Evolutionary conservation across 352 stramenopile genomes (phyloP), one percentile per base, ranked within the genome.

Genomic region (Elongisporangium prolatum): DNA sequence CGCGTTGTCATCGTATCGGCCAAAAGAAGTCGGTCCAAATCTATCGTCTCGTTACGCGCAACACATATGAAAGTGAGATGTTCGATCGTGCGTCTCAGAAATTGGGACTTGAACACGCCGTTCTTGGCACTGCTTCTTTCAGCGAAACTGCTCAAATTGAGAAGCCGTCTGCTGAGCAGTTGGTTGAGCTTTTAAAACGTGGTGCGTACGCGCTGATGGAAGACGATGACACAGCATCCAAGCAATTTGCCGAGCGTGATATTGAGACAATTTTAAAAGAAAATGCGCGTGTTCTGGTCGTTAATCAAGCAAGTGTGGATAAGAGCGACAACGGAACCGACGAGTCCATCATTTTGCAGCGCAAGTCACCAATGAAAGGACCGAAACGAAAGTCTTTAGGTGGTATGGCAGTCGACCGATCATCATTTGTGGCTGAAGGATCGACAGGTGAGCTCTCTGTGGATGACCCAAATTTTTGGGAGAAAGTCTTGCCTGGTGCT

Each of bases 21-120:
- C 98, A 99, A 80, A 99, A 98, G 54, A 99, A 99, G 69, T 86
- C 86, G 56, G 97, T 99, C 17, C 91, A 95, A 54, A 97, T 99
- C 22, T 99, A 98, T 69, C 96, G 97, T 17, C 74, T 99, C 21
- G 89, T 99, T 50, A 99, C 97, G 37, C 77, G 92, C 14, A 98
- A 99, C 67, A 99, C 97, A 3, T 99, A 99, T 65, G 98, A 99
- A 78, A 98, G 98, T 68, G 93, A 99, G 79, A 99, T 99, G 97
- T 99, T 99, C 65, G 92, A 99, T 60, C 91, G 97, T 49, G 97
- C 96, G 18, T 98, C 88, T 21, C 75, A 95, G 63, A 99, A 99
- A 71, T 96, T 99, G 57, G 97, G 97, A 10, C 86, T 99, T 5
- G 98, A 99, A 60, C 96, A 98, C 59, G 97, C 97, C 16, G 96